These are phyloP conservation scores for Epipyxis sp. DNA, from an alignment of 108 stramenopile genomes.

Conservation along the genomic window DNA sequence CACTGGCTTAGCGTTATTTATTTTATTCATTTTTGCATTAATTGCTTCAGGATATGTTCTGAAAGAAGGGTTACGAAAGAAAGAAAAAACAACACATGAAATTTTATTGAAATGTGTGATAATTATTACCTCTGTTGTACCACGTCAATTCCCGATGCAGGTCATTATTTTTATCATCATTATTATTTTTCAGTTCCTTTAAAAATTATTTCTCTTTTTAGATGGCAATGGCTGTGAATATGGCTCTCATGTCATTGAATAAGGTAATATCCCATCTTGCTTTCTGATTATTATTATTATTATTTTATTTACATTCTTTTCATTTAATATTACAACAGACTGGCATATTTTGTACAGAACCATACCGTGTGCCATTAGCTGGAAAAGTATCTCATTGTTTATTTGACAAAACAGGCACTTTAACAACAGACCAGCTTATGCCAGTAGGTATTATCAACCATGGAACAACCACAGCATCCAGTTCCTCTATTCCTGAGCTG, in stretches of 20 bases:
- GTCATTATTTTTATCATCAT: background rate
- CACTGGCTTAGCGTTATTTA: slow-evolving; percentile 76
- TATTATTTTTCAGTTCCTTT: background rate
- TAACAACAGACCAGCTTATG: slow-evolving; percentile 93
- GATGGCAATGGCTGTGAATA: slow-evolving; percentile 95
- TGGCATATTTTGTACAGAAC: slow-evolving; percentile 86
- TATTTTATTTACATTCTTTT: too few species aligned
- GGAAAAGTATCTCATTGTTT: slow-evolving; percentile 89
- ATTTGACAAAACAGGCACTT: slow-evolving; percentile 95
- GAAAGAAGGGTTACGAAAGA: slow-evolving; percentile 77
- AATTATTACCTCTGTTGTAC: slow-evolving; percentile 91
- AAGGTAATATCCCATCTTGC: too few species aligned
- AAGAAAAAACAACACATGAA: slow-evolving; percentile 81
- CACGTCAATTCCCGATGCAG: slow-evolving; percentile 94
- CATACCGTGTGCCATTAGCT: slow-evolving; percentile 88
- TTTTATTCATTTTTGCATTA: slow-evolving; percentile 88
- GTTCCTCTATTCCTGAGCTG: background rate
- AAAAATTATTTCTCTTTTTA: background rate
- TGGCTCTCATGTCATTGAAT: slow-evolving; percentile 90
- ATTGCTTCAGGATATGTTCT: slow-evolving; percentile 85
- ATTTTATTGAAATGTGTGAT: slow-evolving; percentile 87
- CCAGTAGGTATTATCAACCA: slow-evolving; percentile 79
- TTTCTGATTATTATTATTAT: too few species aligned
- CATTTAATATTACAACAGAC: too few species aligned
- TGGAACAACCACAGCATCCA: background rate